phyloP scores from a whole-genome alignment of 768 basidiomycete genomes.

The Coprinopsis cinerea region DNA sequence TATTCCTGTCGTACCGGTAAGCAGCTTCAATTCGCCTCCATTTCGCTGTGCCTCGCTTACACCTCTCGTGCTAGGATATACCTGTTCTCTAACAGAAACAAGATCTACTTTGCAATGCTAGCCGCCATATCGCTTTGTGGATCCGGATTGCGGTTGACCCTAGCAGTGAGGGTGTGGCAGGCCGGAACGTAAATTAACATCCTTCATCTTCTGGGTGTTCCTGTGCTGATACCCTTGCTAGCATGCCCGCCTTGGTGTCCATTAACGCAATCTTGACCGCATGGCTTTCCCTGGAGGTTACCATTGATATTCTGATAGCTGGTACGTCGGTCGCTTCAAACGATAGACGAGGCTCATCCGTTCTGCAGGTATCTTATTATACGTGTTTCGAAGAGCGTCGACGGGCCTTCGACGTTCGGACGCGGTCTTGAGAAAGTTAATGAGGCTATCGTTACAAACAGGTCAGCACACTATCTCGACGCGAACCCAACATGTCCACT shows the following conservation, averaged over 20 bases:
- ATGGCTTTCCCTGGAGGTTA: constrained; percentile 3
- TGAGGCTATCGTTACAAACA: constrained; percentile 1
- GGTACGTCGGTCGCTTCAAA: no score
- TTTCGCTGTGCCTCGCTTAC: background rate
- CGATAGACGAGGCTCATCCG: no score
- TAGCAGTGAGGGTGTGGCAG: constrained; percentile 7
- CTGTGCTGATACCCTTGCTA: background rate
- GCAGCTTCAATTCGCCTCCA: background rate
- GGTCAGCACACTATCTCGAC: no score
- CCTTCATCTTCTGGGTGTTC: background rate
- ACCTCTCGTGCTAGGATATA: background rate
- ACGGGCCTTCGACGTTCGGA: background rate
- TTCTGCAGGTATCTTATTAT: background rate
- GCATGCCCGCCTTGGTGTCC: constrained; percentile 1
- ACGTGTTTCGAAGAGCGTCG: background rate
- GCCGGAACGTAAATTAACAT: background rate
- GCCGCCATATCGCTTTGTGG: background rate
- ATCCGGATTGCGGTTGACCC: background rate
- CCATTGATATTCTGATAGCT: constrained; percentile 2
- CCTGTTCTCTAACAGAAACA: background rate
- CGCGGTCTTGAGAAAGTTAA: background rate
- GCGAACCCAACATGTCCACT: no score
- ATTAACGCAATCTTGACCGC: constrained; percentile 3
- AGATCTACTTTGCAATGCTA: background rate
- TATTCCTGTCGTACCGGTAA: constrained; percentile 5